phyloP scores from a whole-genome alignment of 108 stramenopile genomes.

The Cyclotella choctawhatcheeana region DNA sequence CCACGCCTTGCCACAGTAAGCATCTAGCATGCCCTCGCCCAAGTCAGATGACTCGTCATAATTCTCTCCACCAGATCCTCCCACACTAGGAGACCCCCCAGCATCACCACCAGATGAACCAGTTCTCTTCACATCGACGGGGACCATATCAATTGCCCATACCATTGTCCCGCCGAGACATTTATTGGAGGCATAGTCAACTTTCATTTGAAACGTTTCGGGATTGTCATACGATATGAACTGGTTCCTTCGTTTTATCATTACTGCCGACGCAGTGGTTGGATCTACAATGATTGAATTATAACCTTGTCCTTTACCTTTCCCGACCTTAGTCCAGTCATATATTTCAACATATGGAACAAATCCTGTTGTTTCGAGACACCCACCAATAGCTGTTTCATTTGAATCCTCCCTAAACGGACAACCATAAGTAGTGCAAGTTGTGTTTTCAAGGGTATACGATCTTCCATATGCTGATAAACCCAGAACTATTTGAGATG shows the following conservation, averaged over 20 bases:
- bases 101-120: constrained; percentile 9
- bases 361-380: constrained; percentile 44
- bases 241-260: constrained; percentile 46
- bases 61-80: not conserved
- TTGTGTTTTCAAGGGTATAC: constrained; percentile 43
- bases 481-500: constrained; percentile 50
- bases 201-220: constrained; percentile 46
- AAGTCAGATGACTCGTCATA: not conserved
- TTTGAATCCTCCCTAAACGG: constrained; percentile 40
- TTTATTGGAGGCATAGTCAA: constrained; percentile 45
- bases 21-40: constrained; percentile 22
- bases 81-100: constrained; percentile 1
- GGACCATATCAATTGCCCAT: constrained; percentile 17
- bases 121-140: constrained; percentile 18
- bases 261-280: constrained; percentile 28
- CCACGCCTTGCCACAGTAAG: constrained; percentile 49
- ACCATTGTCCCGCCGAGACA: constrained; percentile 19
- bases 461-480: constrained; percentile 53
- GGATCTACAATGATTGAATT: constrained; percentile 40
- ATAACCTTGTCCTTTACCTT: constrained; percentile 45
- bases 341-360: constrained; percentile 51
- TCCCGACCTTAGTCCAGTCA: constrained; percentile 36
- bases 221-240: constrained; percentile 52
- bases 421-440: constrained; percentile 40
- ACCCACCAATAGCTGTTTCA: constrained; percentile 49